Evolutionary conservation across 805 yeast species (phyloP).

Genomic region (Tetrapisispora iriomotensis): DNA sequence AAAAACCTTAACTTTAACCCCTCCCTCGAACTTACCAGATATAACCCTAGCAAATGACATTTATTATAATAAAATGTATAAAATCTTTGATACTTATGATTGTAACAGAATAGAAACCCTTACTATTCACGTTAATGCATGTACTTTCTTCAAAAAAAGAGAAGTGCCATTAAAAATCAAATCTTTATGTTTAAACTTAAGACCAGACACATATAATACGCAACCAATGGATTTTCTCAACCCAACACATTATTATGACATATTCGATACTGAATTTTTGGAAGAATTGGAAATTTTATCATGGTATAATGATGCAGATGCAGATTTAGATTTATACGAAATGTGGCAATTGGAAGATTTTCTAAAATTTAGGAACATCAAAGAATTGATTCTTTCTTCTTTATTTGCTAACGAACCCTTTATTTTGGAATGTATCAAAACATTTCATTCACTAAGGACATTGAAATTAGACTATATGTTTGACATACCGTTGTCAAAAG

Average conservation of each 20-base stretch:
- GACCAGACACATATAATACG: slow-evolving; percentile 20
- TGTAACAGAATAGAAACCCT: slow-evolving; percentile 15
- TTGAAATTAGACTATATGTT: slow-evolving; percentile 30
- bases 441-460: slow-evolving; percentile 20
- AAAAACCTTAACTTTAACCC: slow-evolving; percentile 17
- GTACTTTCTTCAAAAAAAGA: slow-evolving; percentile 14
- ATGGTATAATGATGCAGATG: slow-evolving; percentile 27
- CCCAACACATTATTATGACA: slow-evolving; percentile 15
- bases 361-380: slow-evolving; percentile 23
- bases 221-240: slow-evolving; percentile 4
- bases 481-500: slow-evolving; percentile 14
- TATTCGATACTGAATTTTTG: slow-evolving; percentile 25
- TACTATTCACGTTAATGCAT: slow-evolving; percentile 22
- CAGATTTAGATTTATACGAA: slow-evolving; percentile 13
- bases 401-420: slow-evolving; percentile 18
- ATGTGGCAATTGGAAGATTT: slow-evolving; percentile 24
- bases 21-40: slow-evolving; percentile 20
- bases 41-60: slow-evolving; percentile 7
- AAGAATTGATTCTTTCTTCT: slow-evolving; percentile 28
- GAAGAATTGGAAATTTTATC: slow-evolving; percentile 30
- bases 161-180: slow-evolving; percentile 15
- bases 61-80: slow-evolving; percentile 11
- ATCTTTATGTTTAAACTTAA: slow-evolving; percentile 19
- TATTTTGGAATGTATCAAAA: slow-evolving; percentile 19
- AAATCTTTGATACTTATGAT: slow-evolving; percentile 8